phyloP scores from a whole-genome alignment of 179 eudicot genomes.

The Beta lomatogona region DNA sequence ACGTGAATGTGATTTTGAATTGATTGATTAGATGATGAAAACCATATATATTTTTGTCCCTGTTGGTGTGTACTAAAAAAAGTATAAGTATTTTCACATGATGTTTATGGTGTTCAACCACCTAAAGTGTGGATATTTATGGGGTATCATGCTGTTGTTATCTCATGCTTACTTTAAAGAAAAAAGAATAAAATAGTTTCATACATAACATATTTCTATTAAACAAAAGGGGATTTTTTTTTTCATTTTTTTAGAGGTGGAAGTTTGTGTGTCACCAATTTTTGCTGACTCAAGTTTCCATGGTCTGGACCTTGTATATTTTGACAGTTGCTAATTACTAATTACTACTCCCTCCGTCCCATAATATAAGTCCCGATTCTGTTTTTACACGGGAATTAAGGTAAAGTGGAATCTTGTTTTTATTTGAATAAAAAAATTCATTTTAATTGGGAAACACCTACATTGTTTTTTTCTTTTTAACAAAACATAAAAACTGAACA shows the following conservation, averaged over 20 bases:
- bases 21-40: slow-evolving; percentile 15
- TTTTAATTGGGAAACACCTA: no score
- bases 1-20: slow-evolving; percentile 2
- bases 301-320: not conserved
- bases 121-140: not conserved
- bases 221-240: no score
- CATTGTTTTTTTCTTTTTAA: no score
- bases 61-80: slow-evolving; percentile 1
- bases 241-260: not conserved
- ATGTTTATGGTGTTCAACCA: slow-evolving; percentile 29
- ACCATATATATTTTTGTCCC: slow-evolving; percentile 8
- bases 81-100: slow-evolving; percentile 25
- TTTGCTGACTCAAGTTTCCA: not conserved
- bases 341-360: no score
- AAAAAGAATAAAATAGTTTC: no score
- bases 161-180: no score
- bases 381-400: no score
- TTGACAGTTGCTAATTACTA: not conserved
- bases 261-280: not conserved
- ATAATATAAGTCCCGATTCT: no score
- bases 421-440: no score
- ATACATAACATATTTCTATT: not conserved
- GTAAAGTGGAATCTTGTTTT: no score
- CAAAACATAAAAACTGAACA: no score
- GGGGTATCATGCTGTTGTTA: slow-evolving; percentile 10